Conservation (phyloP, 2,329 filamentous ascomycete species). For the Mycosphaerelloides madeirae region DNA sequence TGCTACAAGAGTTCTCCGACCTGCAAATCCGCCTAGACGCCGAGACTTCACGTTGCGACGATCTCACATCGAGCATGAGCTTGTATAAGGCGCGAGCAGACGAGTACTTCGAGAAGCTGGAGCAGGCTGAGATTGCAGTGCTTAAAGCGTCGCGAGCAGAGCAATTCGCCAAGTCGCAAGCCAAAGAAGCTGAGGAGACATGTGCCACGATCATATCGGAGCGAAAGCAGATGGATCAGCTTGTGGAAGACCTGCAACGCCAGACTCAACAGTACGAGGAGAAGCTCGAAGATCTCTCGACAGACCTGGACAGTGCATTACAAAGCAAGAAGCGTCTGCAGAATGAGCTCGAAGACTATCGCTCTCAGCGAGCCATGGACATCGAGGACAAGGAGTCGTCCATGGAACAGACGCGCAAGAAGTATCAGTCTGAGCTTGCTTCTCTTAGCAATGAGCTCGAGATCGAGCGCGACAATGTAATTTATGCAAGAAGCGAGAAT, state of each 20-base stretch:
- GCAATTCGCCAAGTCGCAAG: constrained; percentile 87
- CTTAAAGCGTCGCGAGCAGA: constrained; percentile 88
- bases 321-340: constrained; percentile 93
- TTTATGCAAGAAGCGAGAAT: constrained; percentile 80
- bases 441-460: constrained; percentile 88
- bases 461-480: constrained; percentile 81
- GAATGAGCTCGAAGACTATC: constrained; percentile 95
- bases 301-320: constrained; percentile 76
- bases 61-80: constrained; percentile 76
- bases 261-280: constrained; percentile 88
- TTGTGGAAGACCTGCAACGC: constrained; percentile 83
- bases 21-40: constrained; percentile 88
- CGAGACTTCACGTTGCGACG: constrained; percentile 77
- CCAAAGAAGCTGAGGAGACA: constrained; percentile 84
- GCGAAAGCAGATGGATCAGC: constrained; percentile 80
- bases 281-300: constrained; percentile 82
- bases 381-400: constrained; percentile 95
- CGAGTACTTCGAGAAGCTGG: constrained; percentile 94
- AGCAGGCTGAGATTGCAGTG: constrained; percentile 93
- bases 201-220: constrained; percentile 88
- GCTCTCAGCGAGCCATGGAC: constrained; percentile 89
- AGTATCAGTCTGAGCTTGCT: constrained; percentile 91
- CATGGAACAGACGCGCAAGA: constrained; percentile 94
- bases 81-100: constrained; percentile 90
- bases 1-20: constrained; percentile 88